Evolutionary conservation across 1,284 basidiomycete genomes (phyloP), one percentile per base, ranked within the genome.

Genomic region (Pseudomicrostroma phylloplanum): DNA sequence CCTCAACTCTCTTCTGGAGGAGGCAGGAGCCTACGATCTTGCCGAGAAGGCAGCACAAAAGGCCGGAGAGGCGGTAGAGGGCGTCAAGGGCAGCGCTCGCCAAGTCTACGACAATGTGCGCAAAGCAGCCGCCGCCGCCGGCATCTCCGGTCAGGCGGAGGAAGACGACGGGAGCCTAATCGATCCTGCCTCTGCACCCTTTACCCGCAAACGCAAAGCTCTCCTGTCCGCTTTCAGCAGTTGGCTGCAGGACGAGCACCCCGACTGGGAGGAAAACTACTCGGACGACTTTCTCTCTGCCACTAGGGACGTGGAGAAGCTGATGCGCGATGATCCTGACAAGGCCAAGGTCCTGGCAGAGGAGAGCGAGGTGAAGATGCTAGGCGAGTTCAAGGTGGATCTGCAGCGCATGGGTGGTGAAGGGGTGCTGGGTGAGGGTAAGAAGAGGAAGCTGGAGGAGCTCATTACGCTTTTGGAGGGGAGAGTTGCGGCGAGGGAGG

Each of bases 361-460:
- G 19, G 57, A 73, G 51, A 67, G 65, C 63, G 73, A 75, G 63
- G 64, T 67, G 39, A 73, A 70, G 70, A 51, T 75, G 1, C 64
- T 73, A 0, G 59, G 67, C 12, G 61, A 72, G 23, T 63, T 75
- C 39, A 58, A 67, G 36, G 61, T 63, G 1, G 73, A 75, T 61
- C 39, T 69, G n/a, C 67, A 69, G 21, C 49, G 67, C 57, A 72
- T 75, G 73, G 62, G 63, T 54, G 62, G 66, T 36, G 64, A 65
- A 48, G 41, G 68, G 0, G 60, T 66, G 3, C n/a, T 19, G 55
- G 55, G 17, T 6, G 55, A 56, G 26, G 55, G 26, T 6, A 54
- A 54, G 21, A 17, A 13, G 17, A 26, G 13, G 51, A 54, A 25
- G 8, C 21, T 54, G 21, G 51, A 54, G 6, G 51, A 54, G 51